Conservation (phyloP, 2,329 filamentous ascomycete genomes). For the Amauroascus verrucosus region DNA sequence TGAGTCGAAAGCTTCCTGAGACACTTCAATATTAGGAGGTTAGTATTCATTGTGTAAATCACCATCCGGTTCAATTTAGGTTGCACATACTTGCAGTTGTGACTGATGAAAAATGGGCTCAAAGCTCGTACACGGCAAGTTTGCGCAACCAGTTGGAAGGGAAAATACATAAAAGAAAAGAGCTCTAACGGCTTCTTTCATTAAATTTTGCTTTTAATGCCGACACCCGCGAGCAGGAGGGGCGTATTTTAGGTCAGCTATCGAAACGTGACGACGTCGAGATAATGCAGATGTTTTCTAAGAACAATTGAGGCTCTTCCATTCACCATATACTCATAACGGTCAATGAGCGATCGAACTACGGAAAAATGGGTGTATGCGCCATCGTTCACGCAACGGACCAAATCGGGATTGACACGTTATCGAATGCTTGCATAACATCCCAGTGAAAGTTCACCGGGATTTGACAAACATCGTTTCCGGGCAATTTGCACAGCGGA, state of each 20-base stretch:
- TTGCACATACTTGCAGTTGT: conserved; percentile 1
- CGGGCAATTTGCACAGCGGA: neutral
- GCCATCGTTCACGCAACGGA: neutral
- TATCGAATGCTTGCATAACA: conserved; percentile 6
- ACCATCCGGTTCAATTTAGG: neutral
- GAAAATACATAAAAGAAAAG: neutral
- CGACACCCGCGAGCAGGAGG: neutral
- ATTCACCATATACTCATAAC: neutral
- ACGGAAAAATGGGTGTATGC: neutral
- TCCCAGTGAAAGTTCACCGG: conserved; percentile 4
- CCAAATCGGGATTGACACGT: conserved; percentile 11
- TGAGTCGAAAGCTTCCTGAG: conserved; percentile 9
- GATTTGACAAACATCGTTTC: conserved; percentile 1
- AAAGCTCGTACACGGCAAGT: neutral
- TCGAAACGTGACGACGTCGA: neutral
- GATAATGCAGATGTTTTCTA: neutral
- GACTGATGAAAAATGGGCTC: neutral
- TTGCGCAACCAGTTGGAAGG: neutral
- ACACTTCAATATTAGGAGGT: conserved; percentile 9
- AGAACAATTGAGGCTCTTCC: neutral
- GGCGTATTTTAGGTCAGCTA: neutral
- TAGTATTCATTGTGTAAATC: neutral
- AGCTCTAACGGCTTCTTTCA: neutral
- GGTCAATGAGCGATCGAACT: neutral
- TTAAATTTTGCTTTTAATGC: neutral